Conservation (phyloP, 139 green algal genomes). For the Coelastrella sp. region DNA sequence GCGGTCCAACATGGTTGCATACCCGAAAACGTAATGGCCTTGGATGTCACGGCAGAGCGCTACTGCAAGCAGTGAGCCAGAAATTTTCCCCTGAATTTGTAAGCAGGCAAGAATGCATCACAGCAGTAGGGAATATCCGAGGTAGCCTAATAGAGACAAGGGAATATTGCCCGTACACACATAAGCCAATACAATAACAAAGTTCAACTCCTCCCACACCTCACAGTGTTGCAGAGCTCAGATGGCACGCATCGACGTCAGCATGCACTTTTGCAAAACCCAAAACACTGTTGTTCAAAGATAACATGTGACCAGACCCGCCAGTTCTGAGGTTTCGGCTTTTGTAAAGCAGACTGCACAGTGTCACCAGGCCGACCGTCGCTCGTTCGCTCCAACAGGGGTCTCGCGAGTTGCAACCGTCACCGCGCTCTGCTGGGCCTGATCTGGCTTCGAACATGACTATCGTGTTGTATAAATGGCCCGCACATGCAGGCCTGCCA, state of each 20-base stretch:
- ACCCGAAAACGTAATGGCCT: too few species aligned
- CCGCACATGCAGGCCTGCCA: constrained; percentile 36
- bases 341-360: neutral
- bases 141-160: too few species aligned
- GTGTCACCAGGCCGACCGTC: neutral
- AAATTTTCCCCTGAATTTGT: too few species aligned
- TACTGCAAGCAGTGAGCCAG: too few species aligned
- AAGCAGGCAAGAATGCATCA: too few species aligned
- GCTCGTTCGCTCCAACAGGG: neutral
- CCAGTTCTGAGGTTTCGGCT: neutral
- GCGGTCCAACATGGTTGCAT: neutral
- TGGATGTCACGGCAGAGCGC: too few species aligned
- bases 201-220: neutral
- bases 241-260: neutral
- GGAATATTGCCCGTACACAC: too few species aligned
- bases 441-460: neutral
- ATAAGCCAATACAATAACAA: neutral
- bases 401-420: neutral
- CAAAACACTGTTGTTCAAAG: neutral
- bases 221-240: neutral
- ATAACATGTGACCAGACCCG: neutral
- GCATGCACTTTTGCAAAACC: neutral
- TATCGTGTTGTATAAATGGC: constrained; percentile 53
- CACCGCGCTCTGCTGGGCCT: neutral
- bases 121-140: too few species aligned